Percentiles rank a stretch among this genome's conserved stretches.
phyloP scores from a whole-genome alignment of 805 yeast genomes.

The Yarrowia alimentaria region DNA sequence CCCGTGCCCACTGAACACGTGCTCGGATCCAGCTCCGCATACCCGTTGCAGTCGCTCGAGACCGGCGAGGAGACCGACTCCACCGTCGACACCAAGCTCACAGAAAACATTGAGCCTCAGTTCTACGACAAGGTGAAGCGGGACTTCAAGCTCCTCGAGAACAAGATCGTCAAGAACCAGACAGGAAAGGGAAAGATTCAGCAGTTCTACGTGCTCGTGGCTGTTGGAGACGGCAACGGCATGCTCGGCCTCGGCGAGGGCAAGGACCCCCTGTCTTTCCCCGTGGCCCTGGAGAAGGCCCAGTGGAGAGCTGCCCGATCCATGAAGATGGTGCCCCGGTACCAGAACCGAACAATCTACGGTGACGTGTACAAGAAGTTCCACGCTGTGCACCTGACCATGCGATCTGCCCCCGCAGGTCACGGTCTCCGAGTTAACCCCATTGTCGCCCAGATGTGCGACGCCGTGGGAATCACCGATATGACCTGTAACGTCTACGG shows the following conservation, averaged over 20 bases:
- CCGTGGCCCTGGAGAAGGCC: slow-evolving; percentile 77
- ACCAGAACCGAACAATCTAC: slow-evolving; percentile 85
- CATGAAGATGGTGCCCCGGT: slow-evolving; percentile 74
- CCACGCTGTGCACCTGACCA: slow-evolving; percentile 79
- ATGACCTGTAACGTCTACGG: slow-evolving; percentile 87
- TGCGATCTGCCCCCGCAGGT: slow-evolving; percentile 89
- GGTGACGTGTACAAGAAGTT: slow-evolving; percentile 79
- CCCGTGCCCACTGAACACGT: slow-evolving; percentile 55
- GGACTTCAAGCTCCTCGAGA: slow-evolving; percentile 47
- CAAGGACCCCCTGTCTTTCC: slow-evolving; percentile 67
- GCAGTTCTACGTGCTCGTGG: slow-evolving; percentile 76
- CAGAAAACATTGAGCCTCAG: slow-evolving; percentile 5
- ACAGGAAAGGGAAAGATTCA: slow-evolving; percentile 89
- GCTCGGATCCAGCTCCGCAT: slow-evolving; percentile 41
- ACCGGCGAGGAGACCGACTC: slow-evolving; percentile 4
- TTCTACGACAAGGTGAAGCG: background rate
- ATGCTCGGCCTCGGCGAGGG: slow-evolving; percentile 96
- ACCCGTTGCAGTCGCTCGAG: slow-evolving; percentile 12
- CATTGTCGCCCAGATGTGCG: slow-evolving; percentile 84
- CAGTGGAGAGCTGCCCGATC: slow-evolving; percentile 93
- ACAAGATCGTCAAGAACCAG: slow-evolving; percentile 81
- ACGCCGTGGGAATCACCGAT: slow-evolving; percentile 91
- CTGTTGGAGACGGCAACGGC: slow-evolving; percentile 91
- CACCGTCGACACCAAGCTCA: background rate
- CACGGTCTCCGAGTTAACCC: slow-evolving; percentile 91